phyloP scores from a whole-genome alignment of 1,284 basidiomycete genomes.

The Cutaneotrichosporon sp. region DNA sequence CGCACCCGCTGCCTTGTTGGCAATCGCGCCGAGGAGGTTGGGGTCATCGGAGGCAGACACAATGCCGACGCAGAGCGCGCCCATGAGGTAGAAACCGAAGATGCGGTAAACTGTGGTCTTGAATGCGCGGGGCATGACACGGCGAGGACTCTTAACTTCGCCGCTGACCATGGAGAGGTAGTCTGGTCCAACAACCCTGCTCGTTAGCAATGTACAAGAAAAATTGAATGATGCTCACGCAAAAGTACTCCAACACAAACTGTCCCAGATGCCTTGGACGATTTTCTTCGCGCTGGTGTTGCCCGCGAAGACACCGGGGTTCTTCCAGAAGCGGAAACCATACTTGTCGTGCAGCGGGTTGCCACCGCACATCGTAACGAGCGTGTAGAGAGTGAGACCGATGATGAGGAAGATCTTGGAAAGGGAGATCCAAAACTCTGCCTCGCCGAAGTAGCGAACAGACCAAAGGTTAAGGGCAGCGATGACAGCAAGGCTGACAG shows the following conservation, averaged over 20 bases:
- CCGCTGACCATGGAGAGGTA: slow-evolving; percentile 27
- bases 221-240: too few relatives aligned
- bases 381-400: slow-evolving; percentile 35
- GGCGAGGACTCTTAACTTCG: slow-evolving; percentile 28
- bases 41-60: slow-evolving; percentile 16
- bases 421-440: slow-evolving; percentile 35
- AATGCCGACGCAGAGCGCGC: slow-evolving; percentile 32
- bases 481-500: slow-evolving; percentile 22
- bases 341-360: slow-evolving; percentile 13
- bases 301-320: slow-evolving; percentile 32
- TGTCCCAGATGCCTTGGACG: slow-evolving; percentile 31
- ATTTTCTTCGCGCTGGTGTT: slow-evolving; percentile 22
- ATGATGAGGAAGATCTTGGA: slow-evolving; percentile 35
- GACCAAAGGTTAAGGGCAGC: slow-evolving; percentile 25
- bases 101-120: slow-evolving; percentile 32
- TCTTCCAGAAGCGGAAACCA: slow-evolving; percentile 35
- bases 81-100: slow-evolving; percentile 34
- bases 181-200: slow-evolving; percentile 26
- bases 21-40: slow-evolving; percentile 21
- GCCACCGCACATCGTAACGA: slow-evolving; percentile 38
- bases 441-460: slow-evolving; percentile 28
- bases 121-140: slow-evolving; percentile 36
- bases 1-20: slow-evolving; percentile 13
- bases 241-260: slow-evolving; percentile 32
- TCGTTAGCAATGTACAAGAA: not conserved